Conservation (phyloP, 441 rosid genomes). For the Syzygium malaccense region DNA sequence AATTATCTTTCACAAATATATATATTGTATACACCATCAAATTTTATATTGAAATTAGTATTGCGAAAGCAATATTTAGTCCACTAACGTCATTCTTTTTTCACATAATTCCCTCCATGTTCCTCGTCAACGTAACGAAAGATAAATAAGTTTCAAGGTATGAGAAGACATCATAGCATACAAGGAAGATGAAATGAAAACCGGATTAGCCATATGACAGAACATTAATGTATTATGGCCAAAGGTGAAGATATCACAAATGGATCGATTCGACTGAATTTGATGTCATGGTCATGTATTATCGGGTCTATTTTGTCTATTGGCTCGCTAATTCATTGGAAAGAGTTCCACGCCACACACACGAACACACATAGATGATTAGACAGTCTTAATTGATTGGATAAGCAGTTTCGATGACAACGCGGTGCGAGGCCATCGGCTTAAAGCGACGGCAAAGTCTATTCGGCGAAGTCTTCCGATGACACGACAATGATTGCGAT, state of each 20-base stretch:
- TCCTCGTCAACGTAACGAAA: background rate
- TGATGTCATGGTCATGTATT: too few species aligned
- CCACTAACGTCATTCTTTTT: background rate
- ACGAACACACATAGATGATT: too few species aligned
- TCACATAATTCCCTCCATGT: background rate
- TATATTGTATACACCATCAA: too few species aligned
- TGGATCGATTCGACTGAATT: background rate
- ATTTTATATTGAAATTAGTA: background rate
- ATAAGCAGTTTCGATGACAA: too few species aligned
- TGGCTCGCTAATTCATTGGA: too few species aligned
- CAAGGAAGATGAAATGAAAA: background rate
- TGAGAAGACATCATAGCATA: background rate
- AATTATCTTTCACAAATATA: background rate
- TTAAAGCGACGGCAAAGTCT: too few species aligned
- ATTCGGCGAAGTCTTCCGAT: background rate
- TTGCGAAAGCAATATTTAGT: background rate
- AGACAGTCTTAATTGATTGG: too few species aligned
- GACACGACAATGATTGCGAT: background rate
- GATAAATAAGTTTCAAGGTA: background rate
- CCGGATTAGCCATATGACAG: background rate
- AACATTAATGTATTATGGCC: background rate
- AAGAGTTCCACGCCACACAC: too few species aligned
- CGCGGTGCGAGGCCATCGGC: too few species aligned
- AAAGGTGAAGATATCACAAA: background rate
- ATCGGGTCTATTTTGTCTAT: too few species aligned